These are phyloP conservation scores for Irpex lacteus DNA, from an alignment of 1,284 basidiomycete genomes.

Conservation along the genomic window DNA sequence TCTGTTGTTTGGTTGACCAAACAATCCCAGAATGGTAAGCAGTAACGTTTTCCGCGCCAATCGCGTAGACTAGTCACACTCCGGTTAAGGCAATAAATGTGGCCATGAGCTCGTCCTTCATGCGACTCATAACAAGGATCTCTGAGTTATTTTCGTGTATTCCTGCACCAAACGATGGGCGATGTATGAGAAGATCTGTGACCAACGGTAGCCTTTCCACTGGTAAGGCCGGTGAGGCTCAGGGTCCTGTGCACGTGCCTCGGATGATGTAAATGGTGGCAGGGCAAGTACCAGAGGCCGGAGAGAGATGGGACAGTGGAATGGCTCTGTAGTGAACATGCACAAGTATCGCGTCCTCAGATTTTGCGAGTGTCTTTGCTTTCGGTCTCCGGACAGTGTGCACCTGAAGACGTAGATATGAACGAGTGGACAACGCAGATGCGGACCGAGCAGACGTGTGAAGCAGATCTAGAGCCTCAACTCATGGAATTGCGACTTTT, in stretches of 20 bases:
- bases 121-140: background rate
- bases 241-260: background rate
- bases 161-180: background rate
- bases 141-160: background rate
- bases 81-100: background rate
- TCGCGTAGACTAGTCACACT: background rate
- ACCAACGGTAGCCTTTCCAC: background rate
- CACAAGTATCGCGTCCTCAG: too few species aligned
- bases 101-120: background rate
- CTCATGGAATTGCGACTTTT: background rate
- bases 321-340: too few species aligned
- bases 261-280: background rate
- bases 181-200: background rate
- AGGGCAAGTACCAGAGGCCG: background rate
- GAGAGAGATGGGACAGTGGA: too few species aligned
- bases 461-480: background rate
- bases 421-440: background rate
- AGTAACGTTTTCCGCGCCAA: conserved; percentile 6
- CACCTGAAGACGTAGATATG: background rate
- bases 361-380: too few species aligned
- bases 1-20: conserved; percentile 24
- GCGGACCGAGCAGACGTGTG: background rate
- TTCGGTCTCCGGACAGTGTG: background rate
- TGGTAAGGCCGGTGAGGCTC: background rate
- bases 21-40: conserved; percentile 14